Percentiles rank a stretch among this genome's conserved stretches.
These are phyloP conservation scores for Hypoxylon sp. DNA, from an alignment of 2,329 filamentous ascomycete species.

Conservation along the genomic window DNA sequence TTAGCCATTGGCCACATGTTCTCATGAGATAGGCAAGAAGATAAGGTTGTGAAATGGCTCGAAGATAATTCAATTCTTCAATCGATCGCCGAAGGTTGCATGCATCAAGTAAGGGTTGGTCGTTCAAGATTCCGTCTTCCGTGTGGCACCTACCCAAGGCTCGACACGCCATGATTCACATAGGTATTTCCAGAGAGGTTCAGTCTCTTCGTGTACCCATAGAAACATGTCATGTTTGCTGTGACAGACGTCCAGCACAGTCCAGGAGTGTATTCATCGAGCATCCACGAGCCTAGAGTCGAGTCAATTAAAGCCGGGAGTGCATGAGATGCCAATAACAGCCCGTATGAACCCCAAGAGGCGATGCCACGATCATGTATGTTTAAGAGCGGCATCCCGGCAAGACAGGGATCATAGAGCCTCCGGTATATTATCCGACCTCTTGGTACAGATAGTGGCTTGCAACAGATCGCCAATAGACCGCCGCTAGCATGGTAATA, in stretches of 20 bases:
- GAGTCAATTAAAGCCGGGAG: not conserved
- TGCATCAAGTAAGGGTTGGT: constrained; percentile 27
- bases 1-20: not conserved
- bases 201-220: not conserved
- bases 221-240: not conserved
- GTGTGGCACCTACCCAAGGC: not conserved
- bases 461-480: constrained; percentile 29
- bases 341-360: not conserved
- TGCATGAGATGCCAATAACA: not conserved
- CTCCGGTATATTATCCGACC: constrained; percentile 21
- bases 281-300: not conserved
- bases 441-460: constrained; percentile 31
- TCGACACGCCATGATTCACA: constrained; percentile 1
- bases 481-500: constrained; percentile 26
- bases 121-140: constrained; percentile 28
- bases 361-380: constrained; percentile 5
- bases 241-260: not conserved
- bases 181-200: constrained; percentile 1
- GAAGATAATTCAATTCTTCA: constrained; percentile 22
- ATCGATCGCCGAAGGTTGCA: constrained; percentile 47
- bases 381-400: not conserved
- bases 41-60: constrained; percentile 27
- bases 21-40: constrained; percentile 5
- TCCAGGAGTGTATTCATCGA: not conserved
- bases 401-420: constrained; percentile 13